phyloP scores from a whole-genome alignment of 176 grass and related monocot species.

The Hordeum vulgare region DNA sequence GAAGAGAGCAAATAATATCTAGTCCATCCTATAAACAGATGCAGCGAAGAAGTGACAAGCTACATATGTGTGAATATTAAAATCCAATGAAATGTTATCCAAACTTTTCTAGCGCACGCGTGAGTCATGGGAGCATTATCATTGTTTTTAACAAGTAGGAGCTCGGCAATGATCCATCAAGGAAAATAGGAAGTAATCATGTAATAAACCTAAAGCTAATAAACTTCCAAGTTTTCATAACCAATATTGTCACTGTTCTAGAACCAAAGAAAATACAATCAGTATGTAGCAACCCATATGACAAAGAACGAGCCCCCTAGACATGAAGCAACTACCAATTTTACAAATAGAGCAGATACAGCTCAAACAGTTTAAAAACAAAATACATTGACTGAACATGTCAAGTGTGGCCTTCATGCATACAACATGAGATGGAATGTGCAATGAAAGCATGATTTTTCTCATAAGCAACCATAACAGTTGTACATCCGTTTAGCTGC shows the following conservation, averaged over 20 bases:
- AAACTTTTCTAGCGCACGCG: background rate
- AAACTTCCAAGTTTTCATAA: background rate
- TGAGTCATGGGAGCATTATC: background rate
- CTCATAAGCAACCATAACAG: background rate
- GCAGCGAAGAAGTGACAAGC: background rate
- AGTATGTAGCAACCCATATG: background rate
- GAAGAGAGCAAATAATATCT: conserved; percentile 10
- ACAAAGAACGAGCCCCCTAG: background rate
- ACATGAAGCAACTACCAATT: background rate
- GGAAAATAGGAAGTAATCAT: background rate
- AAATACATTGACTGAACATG: background rate
- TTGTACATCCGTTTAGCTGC: background rate
- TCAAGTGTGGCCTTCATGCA: background rate
- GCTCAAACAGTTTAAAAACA: background rate
- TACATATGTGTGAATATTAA: background rate
- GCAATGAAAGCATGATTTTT: conserved; percentile 5
- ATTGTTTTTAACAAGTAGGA: background rate
- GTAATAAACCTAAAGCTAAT: background rate
- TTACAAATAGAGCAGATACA: background rate
- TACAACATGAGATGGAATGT: background rate
- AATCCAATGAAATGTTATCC: background rate
- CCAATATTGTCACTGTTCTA: background rate
- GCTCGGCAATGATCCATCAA: background rate
- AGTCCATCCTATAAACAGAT: conserved; percentile 5
- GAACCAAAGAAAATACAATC: background rate